Conservation (phyloP, 805 yeast species). For the Kodamaea kakaduensis region DNA sequence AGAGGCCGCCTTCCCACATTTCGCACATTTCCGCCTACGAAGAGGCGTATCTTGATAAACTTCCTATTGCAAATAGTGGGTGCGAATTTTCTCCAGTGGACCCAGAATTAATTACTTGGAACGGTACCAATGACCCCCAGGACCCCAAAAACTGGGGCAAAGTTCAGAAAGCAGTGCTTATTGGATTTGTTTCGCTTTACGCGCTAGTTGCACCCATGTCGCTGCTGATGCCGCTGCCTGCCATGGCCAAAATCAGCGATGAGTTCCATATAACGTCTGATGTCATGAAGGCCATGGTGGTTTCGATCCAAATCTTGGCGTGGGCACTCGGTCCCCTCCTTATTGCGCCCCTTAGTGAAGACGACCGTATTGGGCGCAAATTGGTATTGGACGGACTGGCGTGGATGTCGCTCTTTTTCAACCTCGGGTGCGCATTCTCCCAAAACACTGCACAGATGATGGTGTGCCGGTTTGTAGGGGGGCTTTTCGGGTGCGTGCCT, state of each 20-base stretch:
- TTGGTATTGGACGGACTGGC: constrained; percentile 51
- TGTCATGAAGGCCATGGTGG: constrained; percentile 50
- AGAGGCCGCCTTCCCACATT: constrained; percentile 1
- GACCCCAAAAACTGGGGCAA: constrained; percentile 62
- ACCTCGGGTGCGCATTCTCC: constrained; percentile 60
- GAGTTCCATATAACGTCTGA: constrained; percentile 38
- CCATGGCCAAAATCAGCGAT: constrained; percentile 44
- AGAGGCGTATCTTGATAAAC: constrained; percentile 21
- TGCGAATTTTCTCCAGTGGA: constrained; percentile 51
- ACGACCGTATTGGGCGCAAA: constrained; percentile 52
- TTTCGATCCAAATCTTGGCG: constrained; percentile 65
- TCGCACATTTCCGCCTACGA: constrained; percentile 5
- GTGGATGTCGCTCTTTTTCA: constrained; percentile 46
- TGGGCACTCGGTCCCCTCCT: constrained; percentile 66
- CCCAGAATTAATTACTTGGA: constrained; percentile 69
- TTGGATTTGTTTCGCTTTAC: constrained; percentile 48
- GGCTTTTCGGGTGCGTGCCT: constrained; percentile 66
- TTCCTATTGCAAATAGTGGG: constrained; percentile 43
- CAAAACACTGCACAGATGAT: constrained; percentile 56
- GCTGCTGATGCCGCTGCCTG: constrained; percentile 62
- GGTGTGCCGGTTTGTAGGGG: constrained; percentile 59
- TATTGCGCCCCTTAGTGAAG: constrained; percentile 65
- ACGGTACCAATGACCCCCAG: constrained; percentile 54
- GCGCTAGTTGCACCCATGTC: constrained; percentile 60
- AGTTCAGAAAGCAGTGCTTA: constrained; percentile 38